Conservation (phyloP, 345 rosid species). For the Eucalyptus lansdowneana region DNA sequence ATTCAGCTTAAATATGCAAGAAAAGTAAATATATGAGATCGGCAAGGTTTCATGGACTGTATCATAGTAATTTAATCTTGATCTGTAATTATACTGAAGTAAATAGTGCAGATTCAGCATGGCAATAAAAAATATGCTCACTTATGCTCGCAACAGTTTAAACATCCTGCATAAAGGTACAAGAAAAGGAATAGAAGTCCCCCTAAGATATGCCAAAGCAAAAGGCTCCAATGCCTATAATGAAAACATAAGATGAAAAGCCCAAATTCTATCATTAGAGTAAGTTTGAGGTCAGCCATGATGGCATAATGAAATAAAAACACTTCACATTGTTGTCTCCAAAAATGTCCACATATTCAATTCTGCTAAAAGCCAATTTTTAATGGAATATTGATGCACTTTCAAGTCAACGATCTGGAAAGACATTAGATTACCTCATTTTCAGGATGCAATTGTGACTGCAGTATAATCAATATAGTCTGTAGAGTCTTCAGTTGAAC, state of each 20-base stretch:
- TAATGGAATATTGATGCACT: not conserved
- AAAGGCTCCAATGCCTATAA: not conserved
- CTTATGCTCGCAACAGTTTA: not conserved
- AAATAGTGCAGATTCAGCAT: not conserved
- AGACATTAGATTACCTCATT: constrained; percentile 43
- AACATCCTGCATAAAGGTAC: not conserved
- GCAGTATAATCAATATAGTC: constrained; percentile 87
- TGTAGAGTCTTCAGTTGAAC: constrained; percentile 92
- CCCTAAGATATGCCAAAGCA: not conserved
- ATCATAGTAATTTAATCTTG: not conserved
- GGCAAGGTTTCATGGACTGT: not conserved
- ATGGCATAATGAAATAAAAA: not conserved
- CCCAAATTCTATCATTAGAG: not conserved
- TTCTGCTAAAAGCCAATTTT: not conserved
- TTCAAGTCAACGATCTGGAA: not conserved
- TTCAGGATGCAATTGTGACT: constrained; percentile 85
- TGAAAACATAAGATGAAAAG: not conserved
- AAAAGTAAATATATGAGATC: not conserved
- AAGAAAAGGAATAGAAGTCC: not conserved
- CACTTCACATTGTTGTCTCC: not conserved
- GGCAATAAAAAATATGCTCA: not conserved
- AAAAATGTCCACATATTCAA: not conserved
- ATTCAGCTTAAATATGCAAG: not conserved
- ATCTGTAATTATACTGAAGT: not conserved
- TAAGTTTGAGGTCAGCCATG: not conserved